Conservation (phyloP, 192 early-diverging fungal genomes). For the Podila minutissima region DNA sequence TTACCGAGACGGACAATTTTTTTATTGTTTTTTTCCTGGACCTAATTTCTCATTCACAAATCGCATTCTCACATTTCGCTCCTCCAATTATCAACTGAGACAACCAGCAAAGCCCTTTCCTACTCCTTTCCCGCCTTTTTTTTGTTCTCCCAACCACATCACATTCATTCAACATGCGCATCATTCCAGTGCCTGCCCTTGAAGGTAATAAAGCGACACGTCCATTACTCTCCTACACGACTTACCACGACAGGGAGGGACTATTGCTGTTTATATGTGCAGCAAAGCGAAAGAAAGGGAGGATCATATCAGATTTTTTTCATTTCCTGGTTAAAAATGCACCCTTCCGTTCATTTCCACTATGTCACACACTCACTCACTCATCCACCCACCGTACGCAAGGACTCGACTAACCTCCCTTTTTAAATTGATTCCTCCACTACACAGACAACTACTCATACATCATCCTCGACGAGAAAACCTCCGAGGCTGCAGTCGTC, state of each 20-base stretch:
- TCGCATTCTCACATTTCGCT: background rate
- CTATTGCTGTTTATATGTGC: too few relatives aligned
- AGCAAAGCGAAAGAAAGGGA: too few relatives aligned
- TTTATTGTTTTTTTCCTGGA: background rate
- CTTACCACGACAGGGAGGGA: too few relatives aligned
- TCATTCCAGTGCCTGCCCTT: constrained; percentile 23
- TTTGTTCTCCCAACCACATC: background rate
- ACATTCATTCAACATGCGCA: constrained; percentile 2
- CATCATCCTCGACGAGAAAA: constrained; percentile 78
- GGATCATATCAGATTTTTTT: too few relatives aligned
- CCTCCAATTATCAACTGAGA: too few relatives aligned
- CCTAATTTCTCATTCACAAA: background rate
- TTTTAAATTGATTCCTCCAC: background rate
- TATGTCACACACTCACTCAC: too few relatives aligned
- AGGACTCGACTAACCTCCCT: background rate
- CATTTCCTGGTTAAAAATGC: too few relatives aligned
- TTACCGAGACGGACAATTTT: too few relatives aligned
- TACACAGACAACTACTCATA: constrained; percentile 88
- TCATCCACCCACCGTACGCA: too few relatives aligned
- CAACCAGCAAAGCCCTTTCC: too few relatives aligned
- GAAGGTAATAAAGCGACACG: constrained; percentile 17
- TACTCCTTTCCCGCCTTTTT: background rate
- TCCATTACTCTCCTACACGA: too few relatives aligned
- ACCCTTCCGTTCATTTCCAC: too few relatives aligned
- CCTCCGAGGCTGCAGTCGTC: constrained; percentile 73